Conservation (phyloP, 1,284 basidiomycete genomes). For the Wallemia hederae region DNA sequence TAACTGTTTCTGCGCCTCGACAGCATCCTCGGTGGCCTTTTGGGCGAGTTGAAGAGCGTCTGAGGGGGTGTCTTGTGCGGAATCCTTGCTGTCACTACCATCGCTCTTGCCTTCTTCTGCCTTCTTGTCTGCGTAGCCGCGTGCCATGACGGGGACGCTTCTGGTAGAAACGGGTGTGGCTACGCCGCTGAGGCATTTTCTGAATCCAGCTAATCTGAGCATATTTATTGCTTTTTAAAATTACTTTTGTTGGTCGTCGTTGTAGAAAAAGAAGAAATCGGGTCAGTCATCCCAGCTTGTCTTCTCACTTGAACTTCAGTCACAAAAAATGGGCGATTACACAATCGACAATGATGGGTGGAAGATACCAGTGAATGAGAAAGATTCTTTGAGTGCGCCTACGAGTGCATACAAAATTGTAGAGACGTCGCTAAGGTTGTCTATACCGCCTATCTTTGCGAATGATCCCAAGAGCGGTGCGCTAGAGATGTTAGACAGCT, state of each 20-base stretch:
- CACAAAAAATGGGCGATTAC: background rate
- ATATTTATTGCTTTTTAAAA: background rate
- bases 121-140: too few relatives aligned
- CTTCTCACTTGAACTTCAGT: too few relatives aligned
- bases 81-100: too few relatives aligned
- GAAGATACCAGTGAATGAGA: background rate
- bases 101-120: too few relatives aligned
- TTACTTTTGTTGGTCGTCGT: background rate
- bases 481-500: background rate
- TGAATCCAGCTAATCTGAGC: too few relatives aligned
- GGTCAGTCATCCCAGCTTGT: too few relatives aligned
- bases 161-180: too few relatives aligned
- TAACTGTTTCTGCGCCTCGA: background rate
- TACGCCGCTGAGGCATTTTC: too few relatives aligned
- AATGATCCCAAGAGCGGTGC: background rate
- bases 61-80: too few relatives aligned
- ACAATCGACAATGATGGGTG: background rate
- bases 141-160: too few relatives aligned
- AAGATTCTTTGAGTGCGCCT: background rate
- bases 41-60: too few relatives aligned
- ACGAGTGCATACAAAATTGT: background rate
- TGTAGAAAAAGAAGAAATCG: too few relatives aligned
- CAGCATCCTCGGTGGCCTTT: background rate
- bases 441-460: background rate
- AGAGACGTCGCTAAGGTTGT: background rate